Evolutionary conservation across 768 basidiomycete genomes (phyloP).

Genomic region (Xerocomellus intermedius): DNA sequence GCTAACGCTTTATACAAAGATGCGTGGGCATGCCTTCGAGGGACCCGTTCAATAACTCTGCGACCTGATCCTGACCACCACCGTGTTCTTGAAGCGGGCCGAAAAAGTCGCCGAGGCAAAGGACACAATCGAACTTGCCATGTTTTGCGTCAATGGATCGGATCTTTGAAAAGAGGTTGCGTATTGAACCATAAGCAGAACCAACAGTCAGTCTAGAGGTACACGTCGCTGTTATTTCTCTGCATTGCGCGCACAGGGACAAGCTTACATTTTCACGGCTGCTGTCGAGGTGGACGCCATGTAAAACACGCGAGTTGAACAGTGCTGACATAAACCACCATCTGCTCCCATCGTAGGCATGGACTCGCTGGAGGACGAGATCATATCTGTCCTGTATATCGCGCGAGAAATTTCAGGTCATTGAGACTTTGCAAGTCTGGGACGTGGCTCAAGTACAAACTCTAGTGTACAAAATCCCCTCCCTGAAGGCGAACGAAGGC

Average conservation of each 20-base stretch:
- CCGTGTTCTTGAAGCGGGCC: conserved; percentile 45
- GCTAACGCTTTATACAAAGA: not conserved
- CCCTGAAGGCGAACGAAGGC: conserved; percentile 82
- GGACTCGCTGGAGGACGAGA: conserved; percentile 68
- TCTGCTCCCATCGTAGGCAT: conserved; percentile 30
- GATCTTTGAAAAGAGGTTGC: conserved; percentile 77
- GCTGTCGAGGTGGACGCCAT: conserved; percentile 26
- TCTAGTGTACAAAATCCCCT: conserved; percentile 88
- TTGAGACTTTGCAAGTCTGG: conserved; percentile 19
- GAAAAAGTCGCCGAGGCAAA: conserved; percentile 87
- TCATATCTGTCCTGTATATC: conserved; percentile 87
- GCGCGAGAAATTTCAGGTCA: conserved; percentile 88
- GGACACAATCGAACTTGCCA: conserved; percentile 84
- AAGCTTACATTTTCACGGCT: conserved; percentile 34
- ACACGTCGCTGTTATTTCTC: conserved; percentile 1
- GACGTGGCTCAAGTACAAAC: conserved; percentile 19
- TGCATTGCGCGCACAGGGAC: not conserved
- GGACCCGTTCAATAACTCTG: conserved; percentile 61
- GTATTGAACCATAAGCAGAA: conserved; percentile 71
- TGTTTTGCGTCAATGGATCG: conserved; percentile 85
- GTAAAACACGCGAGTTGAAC: not conserved
- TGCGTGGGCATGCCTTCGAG: conserved; percentile 53
- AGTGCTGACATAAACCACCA: conserved; percentile 27
- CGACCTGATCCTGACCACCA: conserved; percentile 48
- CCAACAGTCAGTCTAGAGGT: conserved; percentile 68